Evolutionary conservation across 2,329 filamentous ascomycete species (phyloP), one percentile per base, ranked within the genome.

Genomic region (Xylaria digitata): DNA sequence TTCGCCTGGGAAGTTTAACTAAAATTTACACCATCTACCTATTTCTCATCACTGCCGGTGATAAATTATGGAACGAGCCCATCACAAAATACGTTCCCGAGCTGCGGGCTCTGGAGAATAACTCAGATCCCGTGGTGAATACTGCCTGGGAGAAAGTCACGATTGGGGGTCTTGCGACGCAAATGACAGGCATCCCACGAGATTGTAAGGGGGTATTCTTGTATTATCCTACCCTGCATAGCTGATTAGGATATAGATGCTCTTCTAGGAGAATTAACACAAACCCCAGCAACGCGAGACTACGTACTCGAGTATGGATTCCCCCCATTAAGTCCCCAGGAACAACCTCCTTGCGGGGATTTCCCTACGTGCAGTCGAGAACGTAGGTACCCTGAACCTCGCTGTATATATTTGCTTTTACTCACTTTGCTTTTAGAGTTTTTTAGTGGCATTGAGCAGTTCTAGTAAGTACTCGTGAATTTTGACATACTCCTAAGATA

Each of bases 1-100:
- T 82, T 68, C 78, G 82, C 9, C 74, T 82, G 17, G 81, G 78
- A 0, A 83, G 81, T 54, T 60, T 81, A 32, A 82, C 80, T 1
- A 84, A 83, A 65, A 63, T 82, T 19, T 80, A 79, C 69, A 82
- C 81, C 0, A 76, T 80, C 19, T 75, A 80, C 23, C 50, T 78
- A 0, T 74, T 79, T 13, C 67, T 82, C 19, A 72, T 78, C 11
- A 75, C 73, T 34, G 72, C 73, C 2, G 72, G 73, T 1, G 74
- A 77, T 57, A 69, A 70, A 13, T 55, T 72, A 32, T 76, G 73
- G 74, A 75, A 75, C 11, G 71, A 75, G n/a, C 72, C 73, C 17
- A 71, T 78, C 43, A 75, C 74, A 2, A 75, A 74, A 58, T 78
- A 76, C 50, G 73, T 73, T 11, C 74, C 65, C 26, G 74, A 76